Conservation (phyloP, 805 yeast species). For the Metschnikowia anglica region DNA sequence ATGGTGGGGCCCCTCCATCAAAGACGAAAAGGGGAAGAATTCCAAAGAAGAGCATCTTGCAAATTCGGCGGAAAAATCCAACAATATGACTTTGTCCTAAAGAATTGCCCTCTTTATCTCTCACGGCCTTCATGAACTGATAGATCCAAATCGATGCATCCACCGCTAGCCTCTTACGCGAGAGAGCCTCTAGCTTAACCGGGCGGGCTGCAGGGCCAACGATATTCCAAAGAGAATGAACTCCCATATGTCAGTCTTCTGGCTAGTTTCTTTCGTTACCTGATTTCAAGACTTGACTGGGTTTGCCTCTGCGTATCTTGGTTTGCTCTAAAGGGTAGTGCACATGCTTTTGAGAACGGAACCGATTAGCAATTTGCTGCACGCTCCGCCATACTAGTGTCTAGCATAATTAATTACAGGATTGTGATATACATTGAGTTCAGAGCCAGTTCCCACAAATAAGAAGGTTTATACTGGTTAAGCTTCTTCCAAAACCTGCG, state of each 20-base stretch:
- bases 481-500: too few species aligned
- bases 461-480: too few species aligned
- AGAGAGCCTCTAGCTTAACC: slow-evolving; percentile 79
- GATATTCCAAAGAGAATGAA: slow-evolving; percentile 89
- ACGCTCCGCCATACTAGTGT: too few species aligned
- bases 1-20: slow-evolving; percentile 90
- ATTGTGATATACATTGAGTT: too few species aligned
- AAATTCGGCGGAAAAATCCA: slow-evolving; percentile 93
- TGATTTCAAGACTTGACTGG: background rate
- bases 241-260: slow-evolving; percentile 80
- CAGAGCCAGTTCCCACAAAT: too few species aligned
- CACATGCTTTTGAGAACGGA: slow-evolving; percentile 3
- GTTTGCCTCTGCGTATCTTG: background rate
- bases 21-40: slow-evolving; percentile 87
- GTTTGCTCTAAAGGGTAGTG: slow-evolving; percentile 6
- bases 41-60: slow-evolving; percentile 85
- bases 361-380: slow-evolving; percentile 10
- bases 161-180: slow-evolving; percentile 79
- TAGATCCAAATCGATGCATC: slow-evolving; percentile 99
- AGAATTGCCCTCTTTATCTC: slow-evolving; percentile 80
- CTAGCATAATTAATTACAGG: too few species aligned
- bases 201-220: slow-evolving; percentile 89
- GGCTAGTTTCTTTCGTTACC: too few species aligned
- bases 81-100: slow-evolving; percentile 80
- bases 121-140: slow-evolving; percentile 91